Conservation (phyloP, 768 basidiomycete genomes). For the Mycena belliarum region DNA sequence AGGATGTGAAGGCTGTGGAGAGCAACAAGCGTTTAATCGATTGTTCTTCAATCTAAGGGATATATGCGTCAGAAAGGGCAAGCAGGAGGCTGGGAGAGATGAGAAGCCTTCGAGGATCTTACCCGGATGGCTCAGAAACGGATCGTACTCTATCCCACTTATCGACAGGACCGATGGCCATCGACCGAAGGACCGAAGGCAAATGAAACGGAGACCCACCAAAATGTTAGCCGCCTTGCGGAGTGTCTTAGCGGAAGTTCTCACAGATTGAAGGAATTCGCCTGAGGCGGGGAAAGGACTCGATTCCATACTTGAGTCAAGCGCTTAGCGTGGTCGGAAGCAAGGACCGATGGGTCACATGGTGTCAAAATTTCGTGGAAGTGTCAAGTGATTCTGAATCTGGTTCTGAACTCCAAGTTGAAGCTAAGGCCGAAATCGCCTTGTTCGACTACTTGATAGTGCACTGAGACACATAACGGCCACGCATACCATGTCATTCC, state of each 20-base stretch:
- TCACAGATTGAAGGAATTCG: slow-evolving; percentile 51
- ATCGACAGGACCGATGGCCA: too few relatives aligned
- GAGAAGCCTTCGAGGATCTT: neutral
- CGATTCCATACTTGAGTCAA: neutral
- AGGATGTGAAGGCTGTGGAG: slow-evolving; percentile 62
- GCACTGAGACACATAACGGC: neutral
- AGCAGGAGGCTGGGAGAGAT: neutral
- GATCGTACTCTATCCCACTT: neutral
- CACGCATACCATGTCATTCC: neutral
- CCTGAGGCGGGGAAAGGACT: slow-evolving; percentile 45
- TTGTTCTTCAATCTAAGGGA: slow-evolving; percentile 53
- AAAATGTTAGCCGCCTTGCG: slow-evolving; percentile 49
- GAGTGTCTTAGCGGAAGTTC: slow-evolving; percentile 50
- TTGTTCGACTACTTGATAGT: too few relatives aligned
- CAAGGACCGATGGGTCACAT: too few relatives aligned
- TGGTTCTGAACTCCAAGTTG: too few relatives aligned
- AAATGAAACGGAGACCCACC: slow-evolving; percentile 40
- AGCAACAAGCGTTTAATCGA: slow-evolving; percentile 62
- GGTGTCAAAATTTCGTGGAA: too few relatives aligned
- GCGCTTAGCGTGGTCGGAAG: too few relatives aligned
- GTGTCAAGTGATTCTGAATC: too few relatives aligned
- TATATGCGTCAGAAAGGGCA: neutral
- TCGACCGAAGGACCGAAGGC: neutral
- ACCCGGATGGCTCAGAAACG: neutral
- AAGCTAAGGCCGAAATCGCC: too few relatives aligned